Evolutionary conservation across 1,139 yeast genomes (phyloP), one percentile per base, ranked within the genome.

Genomic region (Pichia sp.): DNA sequence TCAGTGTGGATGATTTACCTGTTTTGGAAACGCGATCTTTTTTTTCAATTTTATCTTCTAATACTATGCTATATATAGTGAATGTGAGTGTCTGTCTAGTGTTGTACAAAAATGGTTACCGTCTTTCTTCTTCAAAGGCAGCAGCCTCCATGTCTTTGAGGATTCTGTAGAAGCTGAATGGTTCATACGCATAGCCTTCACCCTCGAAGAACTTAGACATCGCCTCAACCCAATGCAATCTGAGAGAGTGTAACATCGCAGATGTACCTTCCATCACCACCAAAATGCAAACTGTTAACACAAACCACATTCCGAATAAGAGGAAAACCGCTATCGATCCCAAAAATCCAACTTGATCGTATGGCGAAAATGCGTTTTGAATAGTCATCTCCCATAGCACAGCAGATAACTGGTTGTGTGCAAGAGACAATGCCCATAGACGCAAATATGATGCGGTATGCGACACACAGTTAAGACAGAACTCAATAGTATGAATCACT

Each of bases 211-310:
- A 95, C 74, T 93, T 93, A 51, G 97, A 90, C 98, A 95, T 95
- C 36, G 97, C 92, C 73, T 93, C 99, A 55, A 93, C 99, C 99
- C 99, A 48, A 42, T 48, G 51, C 29, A 48, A 48, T 48, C 51
- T 87, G 65, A 93, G 79, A 29, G 97, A 88, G 72, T 93, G 99
- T 66, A 93, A 79, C 99, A 93, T 95, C 32, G 99, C 99, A 45
- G 96, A 88, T 0, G 99, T 95, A 53, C 99, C 99, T 72, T 95
- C 99, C 99, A 95, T 93, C 58, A 90, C 77, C 51, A 95, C 98
- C 69, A 95, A 79, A 57, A 95, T 90, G 62, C 90, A 84, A 47
- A 90, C 92, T 0, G 99, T 93, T 61, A 92, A 78, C 4, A 84
- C 81, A 70, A 95, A 90, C 99, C 99, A 95, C 84, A 92, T 84